Percentiles rank a stretch among this genome's conserved stretches.
phyloP scores from a whole-genome alignment of 176 grass and related monocot species.

The Oryza longistaminata region DNA sequence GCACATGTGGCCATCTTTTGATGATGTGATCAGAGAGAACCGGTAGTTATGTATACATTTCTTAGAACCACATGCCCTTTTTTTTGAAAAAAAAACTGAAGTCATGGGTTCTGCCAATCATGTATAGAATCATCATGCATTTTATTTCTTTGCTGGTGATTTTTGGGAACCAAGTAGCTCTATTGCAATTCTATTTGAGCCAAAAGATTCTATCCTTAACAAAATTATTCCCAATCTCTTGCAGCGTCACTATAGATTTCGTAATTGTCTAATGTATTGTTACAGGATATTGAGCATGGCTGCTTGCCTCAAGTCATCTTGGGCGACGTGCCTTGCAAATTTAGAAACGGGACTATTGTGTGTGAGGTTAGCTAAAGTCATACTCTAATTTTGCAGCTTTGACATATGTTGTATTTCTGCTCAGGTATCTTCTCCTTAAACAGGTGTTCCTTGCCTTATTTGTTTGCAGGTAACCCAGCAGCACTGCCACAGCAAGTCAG shows the following conservation, averaged over 20 bases:
- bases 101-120: neutral
- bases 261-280: neutral
- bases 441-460: too few species aligned
- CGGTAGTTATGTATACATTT: neutral
- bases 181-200: neutral
- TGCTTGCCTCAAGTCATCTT: conserved; percentile 54
- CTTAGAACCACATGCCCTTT: too few species aligned
- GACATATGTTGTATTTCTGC: conserved; percentile 21
- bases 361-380: conserved; percentile 49
- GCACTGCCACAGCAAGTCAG: too few species aligned
- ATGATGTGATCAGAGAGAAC: neutral
- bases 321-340: conserved; percentile 48
- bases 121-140: neutral
- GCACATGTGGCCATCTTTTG: neutral
- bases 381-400: neutral
- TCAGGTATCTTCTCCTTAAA: neutral
- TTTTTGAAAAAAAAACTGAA: neutral
- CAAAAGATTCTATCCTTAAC: neutral
- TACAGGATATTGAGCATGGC: conserved; percentile 63
- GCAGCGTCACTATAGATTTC: neutral
- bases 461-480: too few species aligned
- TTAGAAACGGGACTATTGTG: conserved; percentile 47
- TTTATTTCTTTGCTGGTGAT: conserved; percentile 19
- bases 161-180: neutral
- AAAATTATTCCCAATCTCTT: neutral